Evolutionary conservation across 257 asterid species (phyloP), one percentile per base, ranked within the genome.

Genomic region (Scutellaria barbata): DNA sequence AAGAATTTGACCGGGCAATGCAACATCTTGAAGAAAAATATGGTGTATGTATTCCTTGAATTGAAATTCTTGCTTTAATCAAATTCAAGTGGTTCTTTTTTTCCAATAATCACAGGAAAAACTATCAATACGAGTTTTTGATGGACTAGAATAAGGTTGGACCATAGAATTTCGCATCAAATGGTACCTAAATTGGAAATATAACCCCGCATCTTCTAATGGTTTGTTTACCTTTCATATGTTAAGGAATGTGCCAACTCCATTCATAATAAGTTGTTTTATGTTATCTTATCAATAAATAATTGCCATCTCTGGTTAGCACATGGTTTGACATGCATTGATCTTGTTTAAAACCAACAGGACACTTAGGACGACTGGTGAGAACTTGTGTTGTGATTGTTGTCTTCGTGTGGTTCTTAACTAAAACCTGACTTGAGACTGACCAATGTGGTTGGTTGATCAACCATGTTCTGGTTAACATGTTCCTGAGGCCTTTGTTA

Each of bases 1-100:
- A 94, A 87, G 96, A 94, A 80, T 91, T 94, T 76, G 99, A 94
- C 84, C 87, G 56, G 81, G 98, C 96, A 61, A 89, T 94, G 96
- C 99, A 94, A 74, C 87, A 91, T 76, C 88, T 91, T 80, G 99
- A 92, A 89, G 98, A 88, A 79, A 79, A 69, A 71, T 88, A 94
- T 71, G 82, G 92, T 58, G 99, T 94, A 88, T 8, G 93, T 80
- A 63, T 66, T 76, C 60, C 33, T 74, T 40, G 39, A 72, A 14
- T 77, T 65, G 41, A 51, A 25, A 77, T 64, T 60, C 22, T 73
- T 46, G 72, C 45, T 68, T 72, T 53, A 60, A 54, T 62, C 62
- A 20, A 62, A 11, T 14, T 63, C 60, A 20, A 69, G 11, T 10
- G 65, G 12, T 74, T 30, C 33, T 57, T 41, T 37, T 74, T 40